phyloP scores from a whole-genome alignment of 768 basidiomycete species.

The Rhizopogon vinicolor region DNA sequence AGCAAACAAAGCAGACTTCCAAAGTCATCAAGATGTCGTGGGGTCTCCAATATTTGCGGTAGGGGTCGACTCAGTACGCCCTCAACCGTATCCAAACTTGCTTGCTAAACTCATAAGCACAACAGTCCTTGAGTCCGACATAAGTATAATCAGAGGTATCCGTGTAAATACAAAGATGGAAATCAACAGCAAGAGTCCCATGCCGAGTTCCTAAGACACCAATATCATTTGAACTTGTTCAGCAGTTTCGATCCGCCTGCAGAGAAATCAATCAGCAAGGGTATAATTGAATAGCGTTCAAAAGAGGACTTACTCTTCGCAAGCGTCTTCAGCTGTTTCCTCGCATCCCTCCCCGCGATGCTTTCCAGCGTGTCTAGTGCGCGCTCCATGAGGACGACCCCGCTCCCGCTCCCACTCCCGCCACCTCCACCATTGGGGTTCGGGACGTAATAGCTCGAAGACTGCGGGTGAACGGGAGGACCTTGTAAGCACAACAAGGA shows the following conservation, averaged over 20 bases:
- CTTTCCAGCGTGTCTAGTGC: slow-evolving; percentile 52
- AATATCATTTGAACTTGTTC: slow-evolving; percentile 9
- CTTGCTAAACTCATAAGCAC: too few relatives aligned
- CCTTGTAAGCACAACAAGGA: slow-evolving; percentile 1
- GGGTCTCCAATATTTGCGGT: too few relatives aligned
- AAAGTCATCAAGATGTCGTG: too few relatives aligned
- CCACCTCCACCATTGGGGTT: slow-evolving; percentile 5
- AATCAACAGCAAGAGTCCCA: background rate
- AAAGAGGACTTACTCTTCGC: slow-evolving; percentile 44
- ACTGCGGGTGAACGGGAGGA: slow-evolving; percentile 6
- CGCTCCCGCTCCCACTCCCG: background rate
- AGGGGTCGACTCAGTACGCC: too few relatives aligned
- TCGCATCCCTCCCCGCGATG: slow-evolving; percentile 47
- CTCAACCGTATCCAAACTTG: too few relatives aligned
- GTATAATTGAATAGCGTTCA: slow-evolving; percentile 2
- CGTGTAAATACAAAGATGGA: background rate
- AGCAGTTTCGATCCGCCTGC: slow-evolving; percentile 8
- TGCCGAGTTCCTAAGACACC: background rate
- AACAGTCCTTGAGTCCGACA: too few relatives aligned
- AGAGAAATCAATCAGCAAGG: background rate
- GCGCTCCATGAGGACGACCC: slow-evolving; percentile 17
- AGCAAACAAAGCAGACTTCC: too few relatives aligned
- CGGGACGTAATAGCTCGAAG: slow-evolving; percentile 6
- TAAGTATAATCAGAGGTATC: background rate
- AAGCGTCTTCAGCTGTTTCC: slow-evolving; percentile 45